These are phyloP conservation scores for Mucor plumbeus DNA, from an alignment of 371 early-diverging fungal genomes.

Conservation along the genomic window DNA sequence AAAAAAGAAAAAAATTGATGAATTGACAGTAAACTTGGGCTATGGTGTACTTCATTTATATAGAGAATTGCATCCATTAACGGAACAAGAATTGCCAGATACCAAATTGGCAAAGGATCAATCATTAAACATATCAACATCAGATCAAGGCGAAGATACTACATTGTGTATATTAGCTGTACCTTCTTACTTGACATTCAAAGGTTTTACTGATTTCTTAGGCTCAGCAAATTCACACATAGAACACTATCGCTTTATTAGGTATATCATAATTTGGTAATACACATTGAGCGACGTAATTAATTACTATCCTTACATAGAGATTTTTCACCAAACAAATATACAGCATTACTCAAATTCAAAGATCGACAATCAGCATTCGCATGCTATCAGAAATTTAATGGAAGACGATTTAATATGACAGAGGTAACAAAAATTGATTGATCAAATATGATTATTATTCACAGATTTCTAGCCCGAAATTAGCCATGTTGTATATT, in stretches of 20 bases:
- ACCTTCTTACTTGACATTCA: conserved; percentile 84
- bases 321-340: conserved; percentile 82
- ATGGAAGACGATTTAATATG: conserved; percentile 82
- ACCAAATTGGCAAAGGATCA: conserved; percentile 27
- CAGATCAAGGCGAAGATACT: conserved; percentile 40
- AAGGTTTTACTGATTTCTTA: conserved; percentile 84
- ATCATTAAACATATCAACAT: conserved; percentile 5
- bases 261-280: conserved; percentile 35
- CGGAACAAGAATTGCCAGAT: conserved; percentile 34
- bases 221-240: conserved; percentile 64
- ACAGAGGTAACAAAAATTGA: conserved; percentile 62
- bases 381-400: conserved; percentile 75
- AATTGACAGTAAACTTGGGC: conserved; percentile 28
- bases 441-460: background rate
- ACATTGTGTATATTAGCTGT: conserved; percentile 82
- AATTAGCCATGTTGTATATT: conserved; percentile 77
- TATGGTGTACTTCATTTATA: conserved; percentile 80
- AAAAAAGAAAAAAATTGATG: conserved; percentile 12
- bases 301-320: conserved; percentile 27
- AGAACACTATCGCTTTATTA: conserved; percentile 72
- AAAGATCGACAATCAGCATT: conserved; percentile 58
- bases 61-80: conserved; percentile 53
- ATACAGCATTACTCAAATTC: conserved; percentile 85
- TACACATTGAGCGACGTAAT: no score
- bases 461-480: conserved; percentile 57